Base-by-base conservation (phyloP, 208 protist species). In the Leishmania braziliensis region DNA sequence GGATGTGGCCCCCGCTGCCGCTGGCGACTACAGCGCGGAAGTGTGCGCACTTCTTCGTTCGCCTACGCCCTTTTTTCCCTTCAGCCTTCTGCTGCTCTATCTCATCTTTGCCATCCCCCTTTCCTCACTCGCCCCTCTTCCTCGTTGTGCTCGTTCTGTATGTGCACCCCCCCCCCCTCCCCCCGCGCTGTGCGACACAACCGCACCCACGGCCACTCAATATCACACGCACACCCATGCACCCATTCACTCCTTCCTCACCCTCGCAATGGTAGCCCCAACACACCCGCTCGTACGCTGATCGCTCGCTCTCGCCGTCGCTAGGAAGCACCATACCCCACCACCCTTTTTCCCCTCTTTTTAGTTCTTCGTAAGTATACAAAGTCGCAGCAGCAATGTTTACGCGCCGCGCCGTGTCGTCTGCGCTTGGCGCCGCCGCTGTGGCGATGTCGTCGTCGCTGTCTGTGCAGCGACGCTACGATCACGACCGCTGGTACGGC, bases 401-500 rank as follows among this genome's bases (percentile, higher is more conserved):
- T 56, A 74, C 92, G 43, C 92, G 92, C 78, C 92, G 92, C 51
- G 77, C 86, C 62, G 75, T 88, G n/a, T 87, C 86, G 16, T 84
- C 88, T 73, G 69, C 79, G 46, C 81, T 91, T 3, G 87, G 71
- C 72, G 85, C 84, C 69, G 81, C 81, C 65, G 79, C 82, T 46
- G 75, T 75, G 82, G 82, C 58, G 70, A 79, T 66, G 39, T 77
- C 77, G 33, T 86, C 83, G 36, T 76, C 84, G 53, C 77, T 96
- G 4, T 36, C 77, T n/a, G 80, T 85, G 78, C 93, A 97, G 84
- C 86, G 88, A 53, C 89, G 91, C 58, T 80, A 90, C 85, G 92
- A 95, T 79, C 92, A 97, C 84, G 93, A 95, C 81, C 92, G 91
- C 88, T 97, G 93, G 93, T 95, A 97, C 88, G 93, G 92, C 83